Base-by-base conservation (phyloP, 768 basidiomycete species). In the Sporobolomyces roseus region DNA sequence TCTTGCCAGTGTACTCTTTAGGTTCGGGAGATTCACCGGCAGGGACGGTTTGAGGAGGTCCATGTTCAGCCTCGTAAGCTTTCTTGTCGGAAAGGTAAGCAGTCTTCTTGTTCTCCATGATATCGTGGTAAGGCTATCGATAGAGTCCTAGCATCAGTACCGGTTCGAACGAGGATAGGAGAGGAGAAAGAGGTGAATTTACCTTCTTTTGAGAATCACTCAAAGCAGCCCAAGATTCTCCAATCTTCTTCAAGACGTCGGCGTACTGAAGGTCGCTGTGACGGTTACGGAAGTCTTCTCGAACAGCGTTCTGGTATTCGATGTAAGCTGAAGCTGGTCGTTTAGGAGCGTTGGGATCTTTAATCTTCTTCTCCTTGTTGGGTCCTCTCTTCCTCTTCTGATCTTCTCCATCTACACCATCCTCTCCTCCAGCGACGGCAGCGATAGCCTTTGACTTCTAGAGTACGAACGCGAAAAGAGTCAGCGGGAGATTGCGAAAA, bases 321-420 rank as follows among this genome's bases (percentile, higher is more conserved):
- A 98, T 85, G 80, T 94, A 98, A 25, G 92, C 91, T 10, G 90
- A 90, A 19, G 91, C 84, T 32, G 94, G 93, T 13, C 91, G 87
- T 78, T 93, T 96, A 36, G 94, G 94, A 65, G 92, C 92, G 79
- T 93, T 88, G 25, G 93, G 92, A 75, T 98, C 93, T 79, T 87
- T 86, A 46, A 76, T 82, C 74, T 88, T 87, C 79, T 87, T 91
- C 65, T 81, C 81, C 73, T 81, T 81, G 55, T 62, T 66, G 43
- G 65, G 61, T 36, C 64, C 55, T 71, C 85, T 83, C 77, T 83
- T 85, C 72, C 84, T 82, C 68, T 69, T 73, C 78, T 85, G 88
- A 76, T 82, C 82, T 46, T 61, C 58, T 35, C 25, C 50, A 53
- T 77, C 73, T 32, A 61, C 73, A 23, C 70, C 75, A 25, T 63